Evolutionary conservation across 164 flowering plant species (phyloP).

Genomic region (Amborella trichopoda): DNA sequence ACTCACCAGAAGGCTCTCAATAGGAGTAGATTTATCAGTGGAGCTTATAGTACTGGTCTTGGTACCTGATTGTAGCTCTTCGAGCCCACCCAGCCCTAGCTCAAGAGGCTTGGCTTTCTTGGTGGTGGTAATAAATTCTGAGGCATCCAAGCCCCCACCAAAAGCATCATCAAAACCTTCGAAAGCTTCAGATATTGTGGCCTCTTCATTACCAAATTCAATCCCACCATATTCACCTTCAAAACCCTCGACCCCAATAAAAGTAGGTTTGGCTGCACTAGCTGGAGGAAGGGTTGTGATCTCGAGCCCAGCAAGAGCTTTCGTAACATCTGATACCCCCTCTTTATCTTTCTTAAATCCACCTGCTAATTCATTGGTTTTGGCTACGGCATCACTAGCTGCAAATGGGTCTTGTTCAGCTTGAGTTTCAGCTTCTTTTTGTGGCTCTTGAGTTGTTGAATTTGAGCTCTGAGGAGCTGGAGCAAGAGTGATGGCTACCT

Average conservation of each 20-base stretch:
- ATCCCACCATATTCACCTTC: slow-evolving; percentile 98
- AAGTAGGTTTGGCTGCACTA: slow-evolving; percentile 73
- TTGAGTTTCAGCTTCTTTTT: slow-evolving; percentile 18
- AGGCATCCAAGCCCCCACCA: slow-evolving; percentile 97
- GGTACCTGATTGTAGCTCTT: slow-evolving; percentile 44
- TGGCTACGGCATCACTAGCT: slow-evolving; percentile 70
- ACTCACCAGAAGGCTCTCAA: slow-evolving; percentile 67
- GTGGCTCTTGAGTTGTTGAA: slow-evolving; percentile 24
- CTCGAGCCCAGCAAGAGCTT: slow-evolving; percentile 72
- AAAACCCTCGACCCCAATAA: slow-evolving; percentile 83
- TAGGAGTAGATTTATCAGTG: slow-evolving; percentile 30
- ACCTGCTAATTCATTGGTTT: slow-evolving; percentile 61
- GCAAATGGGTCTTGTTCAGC: slow-evolving; percentile 85
- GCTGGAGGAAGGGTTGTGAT: slow-evolving; percentile 88
- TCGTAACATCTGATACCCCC: slow-evolving; percentile 37
- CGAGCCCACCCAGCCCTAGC: slow-evolving; percentile 68
- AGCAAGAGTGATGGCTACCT: slow-evolving; percentile 41
- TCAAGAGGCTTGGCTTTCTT: slow-evolving; percentile 40
- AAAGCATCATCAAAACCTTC: slow-evolving; percentile 85
- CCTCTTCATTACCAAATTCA: slow-evolving; percentile 68
- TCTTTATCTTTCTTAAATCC: slow-evolving; percentile 85
- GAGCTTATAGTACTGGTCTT: slow-evolving; percentile 15
- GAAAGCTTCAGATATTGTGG: slow-evolving; percentile 66
- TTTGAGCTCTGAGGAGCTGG: slow-evolving; percentile 15
- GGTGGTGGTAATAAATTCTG: slow-evolving; percentile 67